Conservation (phyloP, 768 basidiomycete genomes). For the Leucocoprinus birnbaumii region DNA sequence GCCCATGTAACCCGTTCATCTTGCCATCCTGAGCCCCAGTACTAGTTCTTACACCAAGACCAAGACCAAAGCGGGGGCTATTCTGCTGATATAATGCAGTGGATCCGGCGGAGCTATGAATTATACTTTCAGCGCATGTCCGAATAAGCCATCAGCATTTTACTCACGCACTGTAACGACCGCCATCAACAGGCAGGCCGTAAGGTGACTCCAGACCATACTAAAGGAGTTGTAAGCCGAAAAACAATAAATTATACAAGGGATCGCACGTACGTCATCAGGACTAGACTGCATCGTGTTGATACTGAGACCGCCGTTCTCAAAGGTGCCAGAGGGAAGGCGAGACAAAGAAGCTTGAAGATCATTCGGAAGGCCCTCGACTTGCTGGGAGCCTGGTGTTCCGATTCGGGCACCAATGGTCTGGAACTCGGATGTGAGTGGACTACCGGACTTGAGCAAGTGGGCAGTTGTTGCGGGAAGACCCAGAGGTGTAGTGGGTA, state of each 20-base stretch:
- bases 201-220: conserved; percentile 61
- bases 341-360: conserved; percentile 75
- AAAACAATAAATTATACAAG: conserved; percentile 10
- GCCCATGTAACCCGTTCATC: conserved; percentile 88
- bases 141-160: conserved; percentile 33
- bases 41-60: conserved; percentile 49
- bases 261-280: conserved; percentile 50
- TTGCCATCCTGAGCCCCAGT: conserved; percentile 60
- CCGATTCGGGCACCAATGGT: conserved; percentile 60
- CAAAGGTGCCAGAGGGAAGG: conserved; percentile 56
- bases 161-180: conserved; percentile 56
- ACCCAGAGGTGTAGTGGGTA: conserved; percentile 77
- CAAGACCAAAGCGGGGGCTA: conserved; percentile 73
- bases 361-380: conserved; percentile 50
- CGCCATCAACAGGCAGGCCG: conserved; percentile 46
- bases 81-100: conserved; percentile 55
- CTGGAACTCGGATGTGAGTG: conserved; percentile 59
- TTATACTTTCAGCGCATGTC: conserved; percentile 25
- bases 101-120: conserved; percentile 14
- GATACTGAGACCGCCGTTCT: conserved; percentile 52
- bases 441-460: conserved; percentile 65
- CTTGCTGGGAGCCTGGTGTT: conserved; percentile 42
- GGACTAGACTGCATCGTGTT: conserved; percentile 44
- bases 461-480: conserved; percentile 46
- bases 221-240: conserved; percentile 29